Evolutionary conservation across 225 moss, liverwort and hornwort genomes (phyloP).

Genomic region (Physcomitrellopsis africana): DNA sequence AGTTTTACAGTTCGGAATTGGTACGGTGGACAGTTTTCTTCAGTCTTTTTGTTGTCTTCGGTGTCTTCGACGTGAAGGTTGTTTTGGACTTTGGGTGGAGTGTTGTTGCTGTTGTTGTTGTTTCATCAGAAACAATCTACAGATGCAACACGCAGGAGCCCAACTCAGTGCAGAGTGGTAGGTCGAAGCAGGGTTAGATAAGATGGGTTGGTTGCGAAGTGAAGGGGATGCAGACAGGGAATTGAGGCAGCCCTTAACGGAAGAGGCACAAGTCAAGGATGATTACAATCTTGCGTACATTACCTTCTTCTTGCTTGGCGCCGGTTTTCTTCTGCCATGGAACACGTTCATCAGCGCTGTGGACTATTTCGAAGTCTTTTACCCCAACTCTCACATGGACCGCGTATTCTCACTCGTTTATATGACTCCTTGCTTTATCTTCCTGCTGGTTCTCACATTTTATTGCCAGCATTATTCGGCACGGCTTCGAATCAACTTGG

Average conservation of each 20-base stretch:
- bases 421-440: conserved; percentile 62
- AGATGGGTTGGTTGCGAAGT: conserved; percentile 56
- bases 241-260: conserved; percentile 50
- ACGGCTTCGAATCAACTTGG: conserved; percentile 58
- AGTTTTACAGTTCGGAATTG: too few relatives aligned
- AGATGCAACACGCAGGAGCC: conserved; percentile 45
- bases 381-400: conserved; percentile 69
- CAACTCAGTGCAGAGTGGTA: conserved; percentile 3
- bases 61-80: neutral
- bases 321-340: conserved; percentile 77
- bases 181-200: conserved; percentile 45
- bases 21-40: too few relatives aligned
- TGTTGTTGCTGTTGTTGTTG: neutral
- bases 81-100: neutral
- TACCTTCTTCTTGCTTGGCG: conserved; percentile 67
- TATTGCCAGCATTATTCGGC: conserved; percentile 64
- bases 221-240: conserved; percentile 33
- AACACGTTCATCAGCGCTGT: conserved; percentile 82
- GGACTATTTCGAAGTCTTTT: conserved; percentile 80
- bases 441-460: conserved; percentile 54
- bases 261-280: conserved; percentile 55
- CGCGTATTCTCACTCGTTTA: conserved; percentile 80
- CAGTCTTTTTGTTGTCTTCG: neutral
- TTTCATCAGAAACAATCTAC: neutral
- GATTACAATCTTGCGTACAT: conserved; percentile 66